Evolutionary conservation across 2,329 filamentous ascomycete genomes (phyloP).

Genomic region (Aspergillus proliferans): DNA sequence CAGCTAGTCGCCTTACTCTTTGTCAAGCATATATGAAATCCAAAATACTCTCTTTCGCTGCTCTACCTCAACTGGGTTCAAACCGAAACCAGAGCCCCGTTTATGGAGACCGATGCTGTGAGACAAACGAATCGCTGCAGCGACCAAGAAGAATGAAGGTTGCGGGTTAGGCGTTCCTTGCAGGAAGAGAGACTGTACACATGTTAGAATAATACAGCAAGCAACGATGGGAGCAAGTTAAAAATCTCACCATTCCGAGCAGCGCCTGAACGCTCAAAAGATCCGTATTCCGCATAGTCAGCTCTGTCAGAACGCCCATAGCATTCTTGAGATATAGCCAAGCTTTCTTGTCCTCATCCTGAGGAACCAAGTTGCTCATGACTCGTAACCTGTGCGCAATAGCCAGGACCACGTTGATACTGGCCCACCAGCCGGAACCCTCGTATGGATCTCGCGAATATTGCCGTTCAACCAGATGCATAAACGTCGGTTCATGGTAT

Average conservation of each 20-base stretch:
- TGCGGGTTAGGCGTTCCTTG: constrained; percentile 96
- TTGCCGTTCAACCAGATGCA: constrained; percentile 91
- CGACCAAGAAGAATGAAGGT: constrained; percentile 83
- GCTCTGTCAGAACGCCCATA: constrained; percentile 83
- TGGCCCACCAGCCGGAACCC: constrained; percentile 97
- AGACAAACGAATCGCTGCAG: constrained; percentile 80
- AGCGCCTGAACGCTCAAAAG: constrained; percentile 90
- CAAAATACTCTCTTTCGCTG: constrained; percentile 75
- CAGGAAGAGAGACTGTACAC: constrained; percentile 68
- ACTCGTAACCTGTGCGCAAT: constrained; percentile 87
- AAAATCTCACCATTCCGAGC: constrained; percentile 64
- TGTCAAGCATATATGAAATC: constrained; percentile 69
- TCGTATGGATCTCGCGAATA: constrained; percentile 90
- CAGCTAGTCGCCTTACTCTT: constrained; percentile 47
- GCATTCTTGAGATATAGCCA: constrained; percentile 97
- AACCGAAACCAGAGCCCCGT: constrained; percentile 81
- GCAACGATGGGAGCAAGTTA: neutral
- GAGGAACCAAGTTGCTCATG: constrained; percentile 87
- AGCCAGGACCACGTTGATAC: constrained; percentile 87
- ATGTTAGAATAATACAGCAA: constrained; percentile 5
- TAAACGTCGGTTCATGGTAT: constrained; percentile 96
- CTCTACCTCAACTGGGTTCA: constrained; percentile 90
- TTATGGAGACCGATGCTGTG: constrained; percentile 96
- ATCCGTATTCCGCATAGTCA: constrained; percentile 94
- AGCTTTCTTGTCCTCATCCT: constrained; percentile 87